Evolutionary conservation across 2,329 filamentous ascomycete species (phyloP).

Genomic region (Pezizomycotina sp.): DNA sequence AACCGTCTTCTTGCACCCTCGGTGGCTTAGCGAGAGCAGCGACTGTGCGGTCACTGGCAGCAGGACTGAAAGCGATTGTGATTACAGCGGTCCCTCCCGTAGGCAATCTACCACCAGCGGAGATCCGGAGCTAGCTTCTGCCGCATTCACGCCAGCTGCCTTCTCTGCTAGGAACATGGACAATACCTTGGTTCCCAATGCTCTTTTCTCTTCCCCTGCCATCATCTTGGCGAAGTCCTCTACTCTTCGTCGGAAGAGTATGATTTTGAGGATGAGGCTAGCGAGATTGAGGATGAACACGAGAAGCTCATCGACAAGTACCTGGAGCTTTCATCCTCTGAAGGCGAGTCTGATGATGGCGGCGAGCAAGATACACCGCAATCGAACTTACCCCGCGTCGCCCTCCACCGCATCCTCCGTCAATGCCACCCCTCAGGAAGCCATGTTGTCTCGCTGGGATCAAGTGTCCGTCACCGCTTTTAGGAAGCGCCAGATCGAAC

Average conservation of each 20-base stretch:
- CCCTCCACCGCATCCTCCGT: constrained; percentile 3
- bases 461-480: constrained; percentile 17
- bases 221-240: too few species aligned
- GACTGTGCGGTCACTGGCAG: too few species aligned
- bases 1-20: too few species aligned
- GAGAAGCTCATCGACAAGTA: constrained; percentile 18
- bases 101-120: constrained; percentile 7
- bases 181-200: too few species aligned
- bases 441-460: constrained; percentile 5
- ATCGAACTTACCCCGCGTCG: constrained; percentile 12
- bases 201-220: too few species aligned
- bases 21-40: too few species aligned
- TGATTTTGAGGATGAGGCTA: constrained; percentile 15
- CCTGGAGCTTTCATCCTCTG: constrained; percentile 16
- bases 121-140: constrained; percentile 1
- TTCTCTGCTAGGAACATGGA: too few species aligned
- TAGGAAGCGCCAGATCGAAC: constrained; percentile 16
- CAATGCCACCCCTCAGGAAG: constrained; percentile 3
- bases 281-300: constrained; percentile 14
- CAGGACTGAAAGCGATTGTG: too few species aligned
- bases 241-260: constrained; percentile 13
- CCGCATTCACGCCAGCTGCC: too few species aligned
- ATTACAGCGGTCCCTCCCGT: constrained; percentile 13
- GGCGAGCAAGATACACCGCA: constrained; percentile 15
- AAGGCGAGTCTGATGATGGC: constrained; percentile 12